A percentile compares a stretch with the other conserved stretches of the same genome.
phyloP scores from a whole-genome alignment of 225 moss, liverwort and hornwort genomes.

The Polytrichum formosum region DNA sequence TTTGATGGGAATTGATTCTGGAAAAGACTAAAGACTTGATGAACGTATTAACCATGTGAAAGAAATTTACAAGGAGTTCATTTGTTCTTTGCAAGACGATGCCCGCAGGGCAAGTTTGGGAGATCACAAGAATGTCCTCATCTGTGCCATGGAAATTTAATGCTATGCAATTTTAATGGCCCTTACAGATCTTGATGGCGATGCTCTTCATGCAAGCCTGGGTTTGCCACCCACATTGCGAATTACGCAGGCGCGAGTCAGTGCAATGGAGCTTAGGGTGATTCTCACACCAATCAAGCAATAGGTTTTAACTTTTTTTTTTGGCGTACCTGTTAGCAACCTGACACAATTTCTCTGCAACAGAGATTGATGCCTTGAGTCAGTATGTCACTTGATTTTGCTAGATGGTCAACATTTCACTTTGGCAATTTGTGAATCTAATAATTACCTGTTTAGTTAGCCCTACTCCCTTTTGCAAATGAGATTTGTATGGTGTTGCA shows the following conservation, averaged over 20 bases:
- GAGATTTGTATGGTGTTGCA: conserved; percentile 19
- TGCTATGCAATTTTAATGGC: neutral
- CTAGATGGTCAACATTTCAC: too few relatives aligned
- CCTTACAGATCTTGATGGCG: conserved; percentile 80
- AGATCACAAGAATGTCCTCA: too few relatives aligned
- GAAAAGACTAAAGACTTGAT: too few relatives aligned
- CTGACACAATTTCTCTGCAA: neutral
- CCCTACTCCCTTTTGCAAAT: conserved; percentile 9
- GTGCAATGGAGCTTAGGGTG: conserved; percentile 89
- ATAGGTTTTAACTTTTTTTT: neutral
- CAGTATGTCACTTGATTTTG: too few relatives aligned
- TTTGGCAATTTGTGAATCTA: too few relatives aligned
- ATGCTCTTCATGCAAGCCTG: conserved; percentile 88
- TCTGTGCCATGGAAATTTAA: too few relatives aligned
- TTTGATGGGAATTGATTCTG: too few relatives aligned
- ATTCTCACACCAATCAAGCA: conserved; percentile 12
- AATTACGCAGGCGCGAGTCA: conserved; percentile 78
- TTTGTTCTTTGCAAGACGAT: too few relatives aligned
- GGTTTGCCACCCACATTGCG: conserved; percentile 90
- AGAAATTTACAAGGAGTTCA: too few relatives aligned
- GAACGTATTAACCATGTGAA: too few relatives aligned
- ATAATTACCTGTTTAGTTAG: too few relatives aligned
- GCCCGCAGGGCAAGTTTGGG: too few relatives aligned
- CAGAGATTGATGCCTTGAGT: neutral
- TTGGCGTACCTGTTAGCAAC: neutral